phyloP scores from a whole-genome alignment of 306 rosid genomes.

The Quercus gilva region DNA sequence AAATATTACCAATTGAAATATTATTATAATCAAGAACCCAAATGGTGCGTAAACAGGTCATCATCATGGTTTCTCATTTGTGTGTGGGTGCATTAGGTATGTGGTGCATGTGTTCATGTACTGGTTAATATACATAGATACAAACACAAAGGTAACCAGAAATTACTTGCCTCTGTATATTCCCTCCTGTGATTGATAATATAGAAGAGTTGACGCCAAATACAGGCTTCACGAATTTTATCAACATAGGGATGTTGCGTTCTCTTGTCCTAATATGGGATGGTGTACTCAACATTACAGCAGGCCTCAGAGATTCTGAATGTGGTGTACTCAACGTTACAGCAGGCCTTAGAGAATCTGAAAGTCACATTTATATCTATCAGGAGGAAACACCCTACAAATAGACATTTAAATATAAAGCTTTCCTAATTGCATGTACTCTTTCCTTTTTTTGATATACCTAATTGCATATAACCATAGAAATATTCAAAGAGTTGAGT shows the following conservation, averaged over 20 bases:
- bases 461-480: not conserved
- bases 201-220: slow-evolving; percentile 70
- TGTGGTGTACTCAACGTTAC: slow-evolving; percentile 60
- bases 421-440: not conserved
- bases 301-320: too few species aligned
- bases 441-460: too few species aligned
- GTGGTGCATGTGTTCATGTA: not conserved
- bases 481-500: not conserved
- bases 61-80: not conserved
- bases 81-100: not conserved
- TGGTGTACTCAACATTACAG: not conserved
- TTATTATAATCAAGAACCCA: not conserved
- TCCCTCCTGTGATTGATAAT: slow-evolving; percentile 70
- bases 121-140: not conserved
- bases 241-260: slow-evolving; percentile 42
- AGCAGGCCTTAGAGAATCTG: slow-evolving; percentile 72
- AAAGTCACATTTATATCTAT: slow-evolving; percentile 22
- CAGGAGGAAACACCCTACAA: slow-evolving; percentile 4
- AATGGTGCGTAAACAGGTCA: not conserved
- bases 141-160: not conserved
- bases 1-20: not conserved
- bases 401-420: not conserved
- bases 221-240: slow-evolving; percentile 71
- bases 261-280: slow-evolving; percentile 67
- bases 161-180: slow-evolving; percentile 54